Conservation (phyloP, 495 filamentous ascomycete species). For the Aspergillus heteromorphus region DNA sequence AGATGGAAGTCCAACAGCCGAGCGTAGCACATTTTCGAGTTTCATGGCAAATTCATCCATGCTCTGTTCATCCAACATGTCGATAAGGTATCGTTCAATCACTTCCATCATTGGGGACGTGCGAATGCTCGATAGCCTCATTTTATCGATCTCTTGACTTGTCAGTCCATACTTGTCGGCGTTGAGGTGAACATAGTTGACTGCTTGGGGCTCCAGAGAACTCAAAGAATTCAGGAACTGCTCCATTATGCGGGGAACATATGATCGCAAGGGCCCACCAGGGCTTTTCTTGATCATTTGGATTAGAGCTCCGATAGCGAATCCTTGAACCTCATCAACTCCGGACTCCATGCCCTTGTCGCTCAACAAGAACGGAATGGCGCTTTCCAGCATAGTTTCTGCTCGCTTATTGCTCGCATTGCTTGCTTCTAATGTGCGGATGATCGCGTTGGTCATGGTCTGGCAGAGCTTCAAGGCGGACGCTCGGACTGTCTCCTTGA, state of each 20-base stretch:
- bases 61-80: conserved; percentile 70
- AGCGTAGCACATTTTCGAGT: conserved; percentile 73
- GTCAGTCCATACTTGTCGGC: conserved; percentile 80
- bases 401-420: conserved; percentile 63
- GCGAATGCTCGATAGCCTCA: conserved; percentile 71
- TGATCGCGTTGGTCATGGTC: conserved; percentile 73
- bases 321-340: conserved; percentile 74
- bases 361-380: conserved; percentile 88
- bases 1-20: conserved; percentile 81
- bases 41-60: conserved; percentile 67
- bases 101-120: conserved; percentile 90
- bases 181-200: conserved; percentile 91
- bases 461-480: conserved; percentile 79
- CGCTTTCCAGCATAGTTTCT: conserved; percentile 69
- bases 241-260: conserved; percentile 74
- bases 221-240: conserved; percentile 75
- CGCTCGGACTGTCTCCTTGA: conserved; percentile 80
- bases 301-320: conserved; percentile 69
- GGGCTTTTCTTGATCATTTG: conserved; percentile 81
- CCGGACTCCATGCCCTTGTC: conserved; percentile 80
- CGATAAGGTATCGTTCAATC: conserved; percentile 76
- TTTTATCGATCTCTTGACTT: conserved; percentile 78
- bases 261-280: conserved; percentile 65
- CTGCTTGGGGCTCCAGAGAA: conserved; percentile 74
- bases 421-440: conserved; percentile 77